Base-by-base conservation (phyloP, 2,329 filamentous ascomycete genomes). In the Claviceps maximensis region DNA sequence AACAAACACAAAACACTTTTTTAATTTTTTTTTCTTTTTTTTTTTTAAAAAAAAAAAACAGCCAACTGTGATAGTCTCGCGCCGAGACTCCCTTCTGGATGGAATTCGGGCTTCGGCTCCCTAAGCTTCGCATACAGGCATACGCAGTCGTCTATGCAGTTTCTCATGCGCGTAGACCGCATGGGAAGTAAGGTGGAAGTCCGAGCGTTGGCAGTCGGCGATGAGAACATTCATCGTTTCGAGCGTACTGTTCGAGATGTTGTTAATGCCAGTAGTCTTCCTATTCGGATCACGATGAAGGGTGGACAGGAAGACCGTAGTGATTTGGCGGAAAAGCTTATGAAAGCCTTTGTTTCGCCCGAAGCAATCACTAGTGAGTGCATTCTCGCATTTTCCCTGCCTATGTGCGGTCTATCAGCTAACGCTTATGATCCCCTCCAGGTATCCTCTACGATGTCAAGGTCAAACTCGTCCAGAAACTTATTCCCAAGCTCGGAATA, bases 51-150 rank as follows among this genome's bases (percentile, higher is more conserved):
- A 31, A 31, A 31, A 31, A 6, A 38, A 25, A 41, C 38, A 66
- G 59, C 59, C 31, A 72, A 79, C 62, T 80, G 80, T 61, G 71
- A 77, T 53, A 65, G 74, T 47, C 69, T 80, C 47, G 76, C 80
- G 10, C 80, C 79, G 9, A 75, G 82, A 33, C 76, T 97, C 2
- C 87, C 89, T 0, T 54, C 77, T 17, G 78, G 82, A 69, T 97
- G 93, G 93, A 95, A 95, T 67, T 73, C 81, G 13, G 79, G 79
- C 21, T 77, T 78, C 54, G 80, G 80, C 56, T 82, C 83, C 15
- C 85, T 88, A 65, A 80, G 84, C 53, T 96, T 97, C 68, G 81
- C 89, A 57, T 97, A 97, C 71, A 81, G 82, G 3, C 90, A 96
- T 67, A 75, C 80, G 25, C 87, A 95, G 65, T 95, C 89, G 0